Conservation (phyloP, 2,329 filamentous ascomycete genomes). For the Albophoma yamanashiensis region DNA sequence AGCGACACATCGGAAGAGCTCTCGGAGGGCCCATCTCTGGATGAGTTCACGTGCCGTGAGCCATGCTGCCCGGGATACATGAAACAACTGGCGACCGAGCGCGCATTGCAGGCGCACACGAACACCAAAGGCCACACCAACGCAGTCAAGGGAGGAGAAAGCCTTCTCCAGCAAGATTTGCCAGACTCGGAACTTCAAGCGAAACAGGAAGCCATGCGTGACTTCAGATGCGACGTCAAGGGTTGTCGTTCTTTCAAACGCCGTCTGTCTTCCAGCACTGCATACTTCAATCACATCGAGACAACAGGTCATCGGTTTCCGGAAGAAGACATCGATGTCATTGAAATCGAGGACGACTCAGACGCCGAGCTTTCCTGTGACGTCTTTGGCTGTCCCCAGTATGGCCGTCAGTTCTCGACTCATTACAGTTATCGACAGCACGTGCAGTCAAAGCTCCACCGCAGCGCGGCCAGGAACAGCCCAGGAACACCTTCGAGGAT, state of each 20-base stretch:
- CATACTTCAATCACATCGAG: not conserved
- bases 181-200: not conserved
- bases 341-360: not conserved
- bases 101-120: not conserved
- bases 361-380: not conserved
- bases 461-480: not conserved
- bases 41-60: not conserved
- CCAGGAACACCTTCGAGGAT: not conserved
- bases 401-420: not conserved
- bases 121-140: not conserved
- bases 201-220: not conserved
- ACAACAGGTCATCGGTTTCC: not conserved
- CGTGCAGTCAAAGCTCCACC: not conserved
- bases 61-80: not conserved
- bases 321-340: not conserved
- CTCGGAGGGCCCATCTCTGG: not conserved
- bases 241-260: not conserved
- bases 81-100: not conserved
- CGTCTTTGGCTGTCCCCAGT: not conserved
- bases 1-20: not conserved
- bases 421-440: not conserved
- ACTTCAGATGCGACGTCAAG: not conserved
- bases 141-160: not conserved
- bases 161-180: not conserved
- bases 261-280: not conserved